A percentile compares a stretch with the other conserved stretches of the same genome.
Conservation (phyloP, 148 eudicot species). For the Diospyros kaki region DNA sequence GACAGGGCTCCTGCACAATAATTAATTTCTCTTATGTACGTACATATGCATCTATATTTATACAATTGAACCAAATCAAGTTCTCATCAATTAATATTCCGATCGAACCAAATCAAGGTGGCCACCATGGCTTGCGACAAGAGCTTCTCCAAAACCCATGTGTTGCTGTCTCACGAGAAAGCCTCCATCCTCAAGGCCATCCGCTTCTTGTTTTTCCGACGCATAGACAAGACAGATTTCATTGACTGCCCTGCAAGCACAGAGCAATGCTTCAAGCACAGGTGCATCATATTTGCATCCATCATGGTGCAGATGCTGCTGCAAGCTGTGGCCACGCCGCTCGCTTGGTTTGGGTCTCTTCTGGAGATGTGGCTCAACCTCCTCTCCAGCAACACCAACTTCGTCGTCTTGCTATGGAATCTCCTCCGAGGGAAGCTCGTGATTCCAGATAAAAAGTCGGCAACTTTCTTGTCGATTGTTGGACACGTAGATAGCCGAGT, state of each 20-base stretch:
- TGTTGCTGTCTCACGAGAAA: slow-evolving; percentile 27
- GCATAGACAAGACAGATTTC: slow-evolving; percentile 17
- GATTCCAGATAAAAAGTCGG: slow-evolving; percentile 16
- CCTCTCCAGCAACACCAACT: slow-evolving; percentile 12
- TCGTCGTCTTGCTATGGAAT: slow-evolving; percentile 14
- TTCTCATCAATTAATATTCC: neutral
- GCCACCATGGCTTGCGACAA: slow-evolving; percentile 13
- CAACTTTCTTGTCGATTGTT: slow-evolving; percentile 20
- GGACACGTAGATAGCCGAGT: slow-evolving; percentile 41
- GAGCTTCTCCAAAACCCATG: slow-evolving; percentile 18
- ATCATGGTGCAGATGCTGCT: slow-evolving; percentile 20
- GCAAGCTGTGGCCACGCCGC: neutral
- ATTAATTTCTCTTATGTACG: no score
- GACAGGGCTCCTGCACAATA: no score
- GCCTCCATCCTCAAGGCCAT: slow-evolving; percentile 3
- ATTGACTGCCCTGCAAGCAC: slow-evolving; percentile 18
- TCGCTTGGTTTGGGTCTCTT: slow-evolving; percentile 17
- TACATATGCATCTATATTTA: no score
- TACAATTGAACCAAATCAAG: neutral
- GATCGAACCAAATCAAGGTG: neutral
- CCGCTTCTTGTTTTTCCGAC: slow-evolving; percentile 15
- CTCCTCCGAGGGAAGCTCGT: slow-evolving; percentile 17
- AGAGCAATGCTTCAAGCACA: neutral
- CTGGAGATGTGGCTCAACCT: slow-evolving; percentile 31
- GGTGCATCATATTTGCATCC: slow-evolving; percentile 26